Conservation (phyloP, 2,329 filamentous ascomycete genomes). For the Calonectria honghensis region DNA sequence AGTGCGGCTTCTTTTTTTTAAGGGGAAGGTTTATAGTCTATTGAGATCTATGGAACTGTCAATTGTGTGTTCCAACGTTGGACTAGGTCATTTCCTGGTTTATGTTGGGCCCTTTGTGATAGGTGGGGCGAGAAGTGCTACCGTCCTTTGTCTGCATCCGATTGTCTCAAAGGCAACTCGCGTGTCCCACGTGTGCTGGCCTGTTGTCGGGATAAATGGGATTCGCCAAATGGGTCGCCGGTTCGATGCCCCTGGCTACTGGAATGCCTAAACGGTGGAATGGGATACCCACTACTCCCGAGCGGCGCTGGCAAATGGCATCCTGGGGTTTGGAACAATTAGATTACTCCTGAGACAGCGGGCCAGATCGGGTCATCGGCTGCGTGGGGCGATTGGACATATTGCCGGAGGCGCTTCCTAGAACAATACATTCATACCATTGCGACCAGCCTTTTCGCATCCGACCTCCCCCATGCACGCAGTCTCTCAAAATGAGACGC, state of each 20-base stretch:
- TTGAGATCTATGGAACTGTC: too few species aligned
- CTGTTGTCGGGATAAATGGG: neutral
- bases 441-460: neutral
- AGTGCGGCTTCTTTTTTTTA: too few species aligned
- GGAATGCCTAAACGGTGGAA: neutral
- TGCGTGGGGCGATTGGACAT: neutral
- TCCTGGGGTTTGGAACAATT: neutral
- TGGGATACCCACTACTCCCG: neutral
- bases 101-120: too few species aligned
- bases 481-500: too few species aligned
- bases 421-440: conserved; percentile 14
- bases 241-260: conserved; percentile 17
- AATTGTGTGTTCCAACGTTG: too few species aligned
- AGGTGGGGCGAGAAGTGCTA: too few species aligned
- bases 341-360: neutral
- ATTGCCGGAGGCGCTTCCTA: neutral
- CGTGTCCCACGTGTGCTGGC: neutral
- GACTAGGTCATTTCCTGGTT: too few species aligned
- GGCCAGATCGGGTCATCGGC: neutral
- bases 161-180: neutral
- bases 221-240: neutral
- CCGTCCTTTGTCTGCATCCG: neutral
- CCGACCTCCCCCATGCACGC: neutral
- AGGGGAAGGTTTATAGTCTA: too few species aligned
- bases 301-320: neutral